Evolutionary conservation across 495 filamentous ascomycete genomes (phyloP), one percentile per base, ranked within the genome.

Genomic region (Peziza echinospora): DNA sequence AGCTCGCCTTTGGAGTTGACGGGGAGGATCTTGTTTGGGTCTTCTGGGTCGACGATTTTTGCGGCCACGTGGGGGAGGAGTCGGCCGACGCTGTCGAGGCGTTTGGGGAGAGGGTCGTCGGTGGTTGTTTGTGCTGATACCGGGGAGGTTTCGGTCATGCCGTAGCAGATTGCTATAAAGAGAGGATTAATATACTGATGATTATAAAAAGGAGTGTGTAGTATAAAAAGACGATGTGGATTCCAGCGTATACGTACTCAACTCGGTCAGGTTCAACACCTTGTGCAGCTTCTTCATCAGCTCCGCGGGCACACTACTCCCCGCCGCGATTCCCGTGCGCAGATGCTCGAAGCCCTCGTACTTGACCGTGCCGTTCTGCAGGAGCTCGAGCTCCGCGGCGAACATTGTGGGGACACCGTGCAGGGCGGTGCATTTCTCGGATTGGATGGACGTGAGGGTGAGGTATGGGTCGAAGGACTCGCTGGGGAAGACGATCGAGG

Each of bases 371-470:
- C 71, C 68, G 21, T 65, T 56, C 17, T 73, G 66, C 5, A 93
- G 67, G 0, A 89, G 65, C 49, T 81, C 77, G 6, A 94, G 68
- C 53, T 87, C 76, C n/a, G 82, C 77, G 7, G 86, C 70, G 58
- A 97, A 93, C 89, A 97, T 97, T 17, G 87, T 94, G 8, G 86
- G 77, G 0, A 97, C 89, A 26, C 89, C 89, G 62, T 97, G 85
- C 0, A 94, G 69, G 0, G 84, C 87, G 0, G 84, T 93, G 41
- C 76, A 84, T 24, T 64, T 65, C 54, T 89, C 77, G 51, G 80
- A 78, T 52, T 79, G 77, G 1, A 84, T 76, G 41, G 80, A 64
- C 42, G 72, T 55, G 3, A 97, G 66, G 0, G 81, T 68, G 0
- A 80, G 81, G 10, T 64, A 57, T 3, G 86, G 80, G 60, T 93